Conservation (phyloP, 441 rosid genomes). For the Adansonia gregorii region DNA sequence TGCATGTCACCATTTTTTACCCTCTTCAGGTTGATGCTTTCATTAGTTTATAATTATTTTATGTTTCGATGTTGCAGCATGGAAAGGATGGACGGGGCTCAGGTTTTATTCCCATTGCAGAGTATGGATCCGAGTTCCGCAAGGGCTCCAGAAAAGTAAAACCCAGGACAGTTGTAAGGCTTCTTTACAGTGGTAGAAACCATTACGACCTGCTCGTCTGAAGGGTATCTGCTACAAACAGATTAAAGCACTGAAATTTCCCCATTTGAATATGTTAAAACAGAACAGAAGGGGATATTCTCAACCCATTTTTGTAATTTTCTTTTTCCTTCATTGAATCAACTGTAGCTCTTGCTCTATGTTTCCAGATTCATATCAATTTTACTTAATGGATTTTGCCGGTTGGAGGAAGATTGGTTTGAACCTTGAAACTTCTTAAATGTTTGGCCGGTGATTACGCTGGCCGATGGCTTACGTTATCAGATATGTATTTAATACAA, state of each 20-base stretch:
- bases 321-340: background rate
- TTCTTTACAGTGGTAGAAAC: conserved; percentile 83
- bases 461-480: too few species aligned
- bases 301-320: background rate
- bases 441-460: too few species aligned
- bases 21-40: background rate
- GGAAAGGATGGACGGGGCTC: conserved; percentile 59
- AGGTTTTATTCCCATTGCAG: conserved; percentile 79
- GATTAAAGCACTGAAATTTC: background rate
- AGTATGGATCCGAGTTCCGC: conserved; percentile 73
- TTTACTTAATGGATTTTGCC: background rate
- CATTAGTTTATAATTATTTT: background rate
- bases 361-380: background rate
- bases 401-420: background rate
- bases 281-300: background rate
- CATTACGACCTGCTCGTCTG: conserved; percentile 85
- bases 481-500: too few species aligned
- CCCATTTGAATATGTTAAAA: background rate
- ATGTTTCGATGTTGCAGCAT: conserved; percentile 49
- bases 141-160: conserved; percentile 57
- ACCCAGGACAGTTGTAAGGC: conserved; percentile 69
- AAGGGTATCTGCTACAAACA: conserved; percentile 4
- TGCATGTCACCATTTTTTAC: background rate
- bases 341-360: background rate
- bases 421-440: background rate